Conservation (phyloP, 176 grass and related monocot species). For the Juncus inflexus region DNA sequence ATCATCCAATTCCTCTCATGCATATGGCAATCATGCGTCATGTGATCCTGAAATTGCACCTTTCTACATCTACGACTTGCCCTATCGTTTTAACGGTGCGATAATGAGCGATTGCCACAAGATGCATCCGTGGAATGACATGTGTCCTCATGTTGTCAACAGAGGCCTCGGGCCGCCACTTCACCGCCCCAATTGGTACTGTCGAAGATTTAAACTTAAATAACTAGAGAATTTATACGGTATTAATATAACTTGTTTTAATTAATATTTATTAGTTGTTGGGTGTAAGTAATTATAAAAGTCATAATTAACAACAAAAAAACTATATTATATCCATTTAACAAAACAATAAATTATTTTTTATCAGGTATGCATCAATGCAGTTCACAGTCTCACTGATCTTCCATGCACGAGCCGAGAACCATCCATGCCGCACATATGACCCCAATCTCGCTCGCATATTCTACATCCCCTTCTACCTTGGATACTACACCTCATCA, state of each 20-base stretch:
- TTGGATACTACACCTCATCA: not conserved
- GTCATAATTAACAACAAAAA: no score
- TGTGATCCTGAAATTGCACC: conserved; percentile 8
- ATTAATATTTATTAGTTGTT: no score
- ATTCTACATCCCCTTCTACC: conserved; percentile 30
- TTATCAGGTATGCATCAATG: not conserved
- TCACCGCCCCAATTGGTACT: conserved; percentile 21
- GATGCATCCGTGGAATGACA: not conserved
- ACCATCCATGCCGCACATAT: not conserved
- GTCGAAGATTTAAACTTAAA: no score
- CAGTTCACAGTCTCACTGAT: not conserved
- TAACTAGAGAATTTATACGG: conserved; percentile 32
- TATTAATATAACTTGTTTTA: no score
- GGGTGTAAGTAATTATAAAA: no score
- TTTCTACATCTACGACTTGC: conserved; percentile 26
- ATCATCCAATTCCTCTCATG: no score
- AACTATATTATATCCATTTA: no score
- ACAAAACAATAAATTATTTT: no score
- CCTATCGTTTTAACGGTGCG: conserved; percentile 24
- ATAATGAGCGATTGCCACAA: not conserved
- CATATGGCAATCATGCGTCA: no score
- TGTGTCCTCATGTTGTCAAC: conserved; percentile 29
- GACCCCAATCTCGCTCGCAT: not conserved
- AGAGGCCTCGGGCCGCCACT: conserved; percentile 24
- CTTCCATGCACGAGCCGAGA: conserved; percentile 17